Evolutionary conservation across 768 basidiomycete genomes (phyloP).

Genomic region (Kwoniella heveanensis): DNA sequence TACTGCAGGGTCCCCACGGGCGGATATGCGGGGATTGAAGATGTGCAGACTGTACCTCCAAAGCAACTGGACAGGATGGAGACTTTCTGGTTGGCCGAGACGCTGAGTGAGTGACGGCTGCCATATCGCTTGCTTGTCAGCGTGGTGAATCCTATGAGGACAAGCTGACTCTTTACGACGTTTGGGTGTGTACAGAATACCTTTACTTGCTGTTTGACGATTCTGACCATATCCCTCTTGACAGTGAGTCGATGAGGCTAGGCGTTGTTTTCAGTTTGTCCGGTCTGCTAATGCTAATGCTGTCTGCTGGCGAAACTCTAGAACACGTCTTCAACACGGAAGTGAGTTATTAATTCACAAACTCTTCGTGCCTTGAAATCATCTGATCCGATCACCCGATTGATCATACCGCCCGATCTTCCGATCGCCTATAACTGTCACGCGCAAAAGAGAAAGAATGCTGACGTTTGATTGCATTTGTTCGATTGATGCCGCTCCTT

Average conservation of each 20-base stretch:
- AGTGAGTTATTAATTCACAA: constrained; percentile 56
- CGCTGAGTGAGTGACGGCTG: constrained; percentile 45
- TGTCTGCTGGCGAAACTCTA: no score
- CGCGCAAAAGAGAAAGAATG: no score
- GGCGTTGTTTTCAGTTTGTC: no score
- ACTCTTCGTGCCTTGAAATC: not conserved
- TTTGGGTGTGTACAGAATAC: constrained; percentile 61
- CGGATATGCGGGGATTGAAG: constrained; percentile 79
- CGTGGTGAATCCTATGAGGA: not conserved
- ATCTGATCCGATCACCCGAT: not conserved
- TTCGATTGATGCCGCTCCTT: not conserved
- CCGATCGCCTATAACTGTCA: not conserved
- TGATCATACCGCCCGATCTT: no score
- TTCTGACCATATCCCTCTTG: constrained; percentile 68
- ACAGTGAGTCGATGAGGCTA: constrained; percentile 64
- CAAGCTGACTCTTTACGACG: not conserved
- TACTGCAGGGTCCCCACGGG: constrained; percentile 76
- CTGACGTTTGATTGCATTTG: not conserved
- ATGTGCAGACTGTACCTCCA: constrained; percentile 76
- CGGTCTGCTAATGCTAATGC: no score
- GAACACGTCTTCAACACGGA: constrained; percentile 93
- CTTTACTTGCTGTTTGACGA: constrained; percentile 84
- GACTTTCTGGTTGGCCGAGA: constrained; percentile 78
- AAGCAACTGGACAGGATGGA: constrained; percentile 87
- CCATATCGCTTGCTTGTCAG: not conserved